phyloP scores from a whole-genome alignment of 495 filamentous ascomycete species.

The Daldinia grandis region DNA sequence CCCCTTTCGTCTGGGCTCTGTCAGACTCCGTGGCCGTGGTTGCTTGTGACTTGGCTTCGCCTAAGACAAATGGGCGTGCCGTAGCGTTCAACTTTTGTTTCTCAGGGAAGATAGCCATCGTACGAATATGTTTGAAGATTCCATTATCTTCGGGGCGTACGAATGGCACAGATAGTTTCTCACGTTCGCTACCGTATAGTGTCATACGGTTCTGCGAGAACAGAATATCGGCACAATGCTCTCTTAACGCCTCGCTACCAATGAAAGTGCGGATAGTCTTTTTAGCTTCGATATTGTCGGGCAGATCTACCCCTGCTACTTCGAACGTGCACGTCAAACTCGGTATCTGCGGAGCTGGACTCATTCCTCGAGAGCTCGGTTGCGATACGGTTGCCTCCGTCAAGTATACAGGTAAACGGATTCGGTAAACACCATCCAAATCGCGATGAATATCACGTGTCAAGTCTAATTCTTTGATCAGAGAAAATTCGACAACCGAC shows the following conservation, averaged over 20 bases:
- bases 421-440: conserved; percentile 66
- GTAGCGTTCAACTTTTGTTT: conserved; percentile 60
- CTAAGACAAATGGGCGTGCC: conserved; percentile 57
- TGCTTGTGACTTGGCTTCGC: conserved; percentile 44
- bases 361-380: conserved; percentile 73
- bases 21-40: conserved; percentile 32
- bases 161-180: conserved; percentile 90
- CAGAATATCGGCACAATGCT: conserved; percentile 88
- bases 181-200: conserved; percentile 84
- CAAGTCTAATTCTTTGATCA: conserved; percentile 76
- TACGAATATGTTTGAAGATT: conserved; percentile 78
- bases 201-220: conserved; percentile 91
- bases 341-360: conserved; percentile 81
- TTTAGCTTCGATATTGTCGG: conserved; percentile 55
- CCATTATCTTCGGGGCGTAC: conserved; percentile 90
- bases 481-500: conserved; percentile 75
- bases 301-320: conserved; percentile 64
- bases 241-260: conserved; percentile 85
- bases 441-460: conserved; percentile 70
- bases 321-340: conserved; percentile 79
- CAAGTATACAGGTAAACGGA: conserved; percentile 84
- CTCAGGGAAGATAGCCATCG: conserved; percentile 60
- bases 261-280: conserved; percentile 79
- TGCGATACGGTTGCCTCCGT: conserved; percentile 87
- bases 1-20: conserved; percentile 18